Conservation (phyloP, 2,329 filamentous ascomycete species). For the Aspergillus viridinutans region DNA sequence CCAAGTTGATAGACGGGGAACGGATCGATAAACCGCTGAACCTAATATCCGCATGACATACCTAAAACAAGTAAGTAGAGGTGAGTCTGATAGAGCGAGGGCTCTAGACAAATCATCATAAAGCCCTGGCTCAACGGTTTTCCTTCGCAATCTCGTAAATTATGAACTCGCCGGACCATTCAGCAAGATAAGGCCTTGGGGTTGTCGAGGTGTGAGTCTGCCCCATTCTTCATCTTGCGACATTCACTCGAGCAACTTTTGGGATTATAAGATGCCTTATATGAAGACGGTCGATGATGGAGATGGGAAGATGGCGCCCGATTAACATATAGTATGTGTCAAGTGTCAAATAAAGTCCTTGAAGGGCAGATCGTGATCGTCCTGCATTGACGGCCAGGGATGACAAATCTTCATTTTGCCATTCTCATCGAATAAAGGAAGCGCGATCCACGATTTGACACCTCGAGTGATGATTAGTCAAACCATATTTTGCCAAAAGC, state of each 20-base stretch:
- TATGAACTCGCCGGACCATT: too few relatives aligned
- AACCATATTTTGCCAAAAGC: neutral
- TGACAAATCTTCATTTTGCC: neutral
- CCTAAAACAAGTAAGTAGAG: conserved; percentile 3
- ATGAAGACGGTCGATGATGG: neutral
- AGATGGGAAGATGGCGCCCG: neutral
- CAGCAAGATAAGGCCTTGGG: neutral
- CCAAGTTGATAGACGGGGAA: conserved; percentile 22
- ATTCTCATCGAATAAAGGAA: neutral
- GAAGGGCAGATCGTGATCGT: conserved; percentile 6
- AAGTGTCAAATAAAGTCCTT: conserved; percentile 1
- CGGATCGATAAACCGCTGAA: conserved; percentile 34
- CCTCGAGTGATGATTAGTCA: neutral
- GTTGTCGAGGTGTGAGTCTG: neutral
- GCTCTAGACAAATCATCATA: conserved; percentile 6
- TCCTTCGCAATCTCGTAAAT: neutral
- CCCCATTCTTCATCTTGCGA: neutral
- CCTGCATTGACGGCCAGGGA: neutral
- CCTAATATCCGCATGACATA: conserved; percentile 32
- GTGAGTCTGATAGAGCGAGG: neutral
- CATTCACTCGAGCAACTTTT: neutral
- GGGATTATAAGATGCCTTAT: neutral
- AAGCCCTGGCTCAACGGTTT: conserved; percentile 11
- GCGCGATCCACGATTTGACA: neutral
- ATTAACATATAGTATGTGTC: neutral